These are phyloP conservation scores for Brasilioporus rufonigricans DNA, from an alignment of 768 basidiomycete genomes.

Conservation along the genomic window DNA sequence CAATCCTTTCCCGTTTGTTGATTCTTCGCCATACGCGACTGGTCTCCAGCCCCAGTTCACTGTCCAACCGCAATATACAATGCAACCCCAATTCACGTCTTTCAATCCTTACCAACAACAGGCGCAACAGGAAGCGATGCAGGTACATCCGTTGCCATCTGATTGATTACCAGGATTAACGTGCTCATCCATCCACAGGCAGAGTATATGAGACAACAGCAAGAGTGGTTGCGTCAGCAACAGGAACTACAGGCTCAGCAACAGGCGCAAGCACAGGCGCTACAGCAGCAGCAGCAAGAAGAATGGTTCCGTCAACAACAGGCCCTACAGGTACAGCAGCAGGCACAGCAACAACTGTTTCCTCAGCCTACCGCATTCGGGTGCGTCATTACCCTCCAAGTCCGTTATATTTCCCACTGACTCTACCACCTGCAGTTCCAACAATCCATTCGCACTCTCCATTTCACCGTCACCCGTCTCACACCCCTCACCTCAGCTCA, in stretches of 20 bases:
- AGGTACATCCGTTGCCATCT: slow-evolving; percentile 39
- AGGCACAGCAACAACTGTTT: slow-evolving; percentile 46
- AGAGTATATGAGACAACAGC: slow-evolving; percentile 49
- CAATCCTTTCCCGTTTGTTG: slow-evolving; percentile 61
- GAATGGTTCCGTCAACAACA: slow-evolving; percentile 66
- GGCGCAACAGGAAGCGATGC: slow-evolving; percentile 84
- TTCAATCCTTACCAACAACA: slow-evolving; percentile 97
- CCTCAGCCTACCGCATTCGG: slow-evolving; percentile 75
- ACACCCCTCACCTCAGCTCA: slow-evolving; percentile 35
- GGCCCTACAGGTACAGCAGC: slow-evolving; percentile 44
- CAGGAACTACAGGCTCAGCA: slow-evolving; percentile 44
- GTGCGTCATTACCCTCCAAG: slow-evolving; percentile 34
- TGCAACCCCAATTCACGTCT: slow-evolving; percentile 85
- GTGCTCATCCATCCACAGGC: slow-evolving; percentile 32
- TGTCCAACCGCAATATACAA: slow-evolving; percentile 68
- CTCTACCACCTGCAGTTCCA: slow-evolving; percentile 57
- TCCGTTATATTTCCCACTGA: slow-evolving; percentile 14
- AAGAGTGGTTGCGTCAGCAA: slow-evolving; percentile 73
- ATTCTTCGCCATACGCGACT: slow-evolving; percentile 58
- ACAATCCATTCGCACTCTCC: slow-evolving; percentile 87
- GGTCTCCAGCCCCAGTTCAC: slow-evolving; percentile 73
- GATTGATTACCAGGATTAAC: not conserved
- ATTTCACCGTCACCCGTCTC: slow-evolving; percentile 30
- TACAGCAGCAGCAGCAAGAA: slow-evolving; percentile 38
- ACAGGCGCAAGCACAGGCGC: slow-evolving; percentile 45